Evolutionary conservation across 2,329 filamentous ascomycete species (phyloP), one percentile per base, ranked within the genome.

Genomic region (Beauveria bassiana): DNA sequence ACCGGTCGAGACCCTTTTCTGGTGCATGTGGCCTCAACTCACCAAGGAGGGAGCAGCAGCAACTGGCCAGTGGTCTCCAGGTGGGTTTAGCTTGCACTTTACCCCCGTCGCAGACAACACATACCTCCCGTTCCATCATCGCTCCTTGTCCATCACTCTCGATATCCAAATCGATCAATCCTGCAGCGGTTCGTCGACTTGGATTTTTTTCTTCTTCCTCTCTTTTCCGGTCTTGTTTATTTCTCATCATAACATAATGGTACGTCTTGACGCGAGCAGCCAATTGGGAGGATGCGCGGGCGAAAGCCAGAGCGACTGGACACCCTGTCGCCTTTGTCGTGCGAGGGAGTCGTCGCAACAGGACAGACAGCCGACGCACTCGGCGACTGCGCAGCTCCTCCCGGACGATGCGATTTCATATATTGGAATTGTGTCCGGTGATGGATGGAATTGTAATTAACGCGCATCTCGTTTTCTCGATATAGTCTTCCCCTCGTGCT

Each of bases 401-500:
- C 14, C 1, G 10, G 22, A 47, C 7, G 24, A 47, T 34, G 49
- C 49, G 49, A 51, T 14, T 10, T 2, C 12, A 10, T 12, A 16
- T 51, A 5, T n/a, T 31, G 24, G 22, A 31, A 28, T 43, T 24
- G 10, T 12, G 3, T n/a, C 10, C 24, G 20, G 14, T 14, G 28
- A 42, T n/a, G 14, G 18, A 14, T 45, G 4, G 3, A n/a, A 14
- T 6, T 3, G 10, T 38, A 3, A 22, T 40, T 60, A 38, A 60
- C 49, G 8, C 31, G 10, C 34, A 38, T 31, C 16, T 22, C 4
- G 3, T 38, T 9, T 5, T 46, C 16, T 28, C 22, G 16, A 8
- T 45, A 24, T 66, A 85, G 82, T 84, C 83, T 74, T 85, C 83
- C 66, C 81, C 83, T 64, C 81, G 83, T 66, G 73, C 85, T 61